Conservation (phyloP, 1,284 basidiomycete species). For the Heliocybe sulcata region DNA sequence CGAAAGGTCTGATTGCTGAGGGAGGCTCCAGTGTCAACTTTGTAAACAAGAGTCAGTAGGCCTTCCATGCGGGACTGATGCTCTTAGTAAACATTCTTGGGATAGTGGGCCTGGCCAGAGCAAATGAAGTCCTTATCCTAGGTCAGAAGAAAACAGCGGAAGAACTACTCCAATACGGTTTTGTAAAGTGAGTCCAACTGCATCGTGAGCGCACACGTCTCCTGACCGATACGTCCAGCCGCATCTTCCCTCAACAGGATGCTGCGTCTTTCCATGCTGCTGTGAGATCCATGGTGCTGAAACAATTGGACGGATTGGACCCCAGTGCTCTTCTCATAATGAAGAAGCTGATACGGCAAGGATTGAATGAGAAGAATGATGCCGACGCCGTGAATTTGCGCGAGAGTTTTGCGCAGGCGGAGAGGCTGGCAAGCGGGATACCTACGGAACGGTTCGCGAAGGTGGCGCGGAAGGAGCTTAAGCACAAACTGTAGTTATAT, state of each 20-base stretch:
- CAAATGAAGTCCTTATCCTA: conserved; percentile 63
- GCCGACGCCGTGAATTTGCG: conserved; percentile 59
- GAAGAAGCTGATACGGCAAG: conserved; percentile 48
- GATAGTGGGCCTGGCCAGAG: conserved; percentile 58
- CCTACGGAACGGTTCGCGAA: conserved; percentile 46
- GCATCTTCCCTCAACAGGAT: conserved; percentile 50
- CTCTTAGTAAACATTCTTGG: background rate
- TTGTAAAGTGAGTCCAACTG: conserved; percentile 51
- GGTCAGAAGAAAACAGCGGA: conserved; percentile 58
- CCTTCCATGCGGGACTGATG: conserved; percentile 2
- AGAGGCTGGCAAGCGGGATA: conserved; percentile 50
- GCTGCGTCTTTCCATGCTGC: conserved; percentile 45
- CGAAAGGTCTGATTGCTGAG: conserved; percentile 51
- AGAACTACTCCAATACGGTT: conserved; percentile 53
- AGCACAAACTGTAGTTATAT: conserved; percentile 43
- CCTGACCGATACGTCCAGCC: conserved; percentile 25
- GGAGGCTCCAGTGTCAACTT: conserved; percentile 65
- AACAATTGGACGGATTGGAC: conserved; percentile 50
- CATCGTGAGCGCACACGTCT: too few species aligned
- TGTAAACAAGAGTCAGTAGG: conserved; percentile 47
- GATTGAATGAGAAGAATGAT: conserved; percentile 54
- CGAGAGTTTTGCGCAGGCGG: conserved; percentile 65
- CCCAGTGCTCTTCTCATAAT: conserved; percentile 42
- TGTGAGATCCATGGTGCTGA: conserved; percentile 38
- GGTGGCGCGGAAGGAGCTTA: conserved; percentile 57